Evolutionary conservation across 192 early-diverging fungal genomes (phyloP).

Genomic region (Gonapodya sp.): DNA sequence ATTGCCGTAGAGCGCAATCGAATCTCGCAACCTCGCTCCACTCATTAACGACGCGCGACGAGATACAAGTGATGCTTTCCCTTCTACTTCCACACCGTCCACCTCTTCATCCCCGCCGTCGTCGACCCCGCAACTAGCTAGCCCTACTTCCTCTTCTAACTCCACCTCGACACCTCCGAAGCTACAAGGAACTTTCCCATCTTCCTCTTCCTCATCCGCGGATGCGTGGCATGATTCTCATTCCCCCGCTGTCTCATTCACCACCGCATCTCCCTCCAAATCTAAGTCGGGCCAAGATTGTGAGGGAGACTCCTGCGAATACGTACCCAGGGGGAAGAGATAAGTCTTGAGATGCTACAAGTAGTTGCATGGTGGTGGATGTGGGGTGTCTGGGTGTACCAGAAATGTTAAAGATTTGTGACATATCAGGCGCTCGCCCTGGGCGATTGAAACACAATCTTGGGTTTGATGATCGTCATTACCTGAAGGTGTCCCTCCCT

Average conservation of each 20-base stretch:
- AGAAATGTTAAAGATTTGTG: no score
- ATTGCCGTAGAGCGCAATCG: neutral
- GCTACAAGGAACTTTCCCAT: neutral
- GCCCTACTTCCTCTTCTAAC: neutral
- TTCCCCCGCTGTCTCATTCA: neutral
- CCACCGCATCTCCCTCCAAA: neutral
- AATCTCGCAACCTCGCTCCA: neutral
- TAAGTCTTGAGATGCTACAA: no score
- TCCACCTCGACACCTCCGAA: neutral
- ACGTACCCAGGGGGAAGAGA: neutral
- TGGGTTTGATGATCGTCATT: no score
- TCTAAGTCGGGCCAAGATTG: neutral
- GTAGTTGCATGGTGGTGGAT: no score
- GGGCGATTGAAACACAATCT: no score
- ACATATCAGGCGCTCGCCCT: no score
- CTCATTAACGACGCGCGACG: neutral
- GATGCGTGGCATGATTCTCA: neutral
- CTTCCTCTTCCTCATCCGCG: neutral
- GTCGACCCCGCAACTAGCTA: no score
- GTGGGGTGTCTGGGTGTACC: no score
- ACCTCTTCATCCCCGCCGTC: neutral
- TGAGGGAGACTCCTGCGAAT: neutral
- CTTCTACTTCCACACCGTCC: no score
- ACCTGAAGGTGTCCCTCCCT: no score
- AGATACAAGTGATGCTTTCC: neutral